phyloP scores from a whole-genome alignment of 495 filamentous ascomycete genomes.

The Rhypophila decipiens region DNA sequence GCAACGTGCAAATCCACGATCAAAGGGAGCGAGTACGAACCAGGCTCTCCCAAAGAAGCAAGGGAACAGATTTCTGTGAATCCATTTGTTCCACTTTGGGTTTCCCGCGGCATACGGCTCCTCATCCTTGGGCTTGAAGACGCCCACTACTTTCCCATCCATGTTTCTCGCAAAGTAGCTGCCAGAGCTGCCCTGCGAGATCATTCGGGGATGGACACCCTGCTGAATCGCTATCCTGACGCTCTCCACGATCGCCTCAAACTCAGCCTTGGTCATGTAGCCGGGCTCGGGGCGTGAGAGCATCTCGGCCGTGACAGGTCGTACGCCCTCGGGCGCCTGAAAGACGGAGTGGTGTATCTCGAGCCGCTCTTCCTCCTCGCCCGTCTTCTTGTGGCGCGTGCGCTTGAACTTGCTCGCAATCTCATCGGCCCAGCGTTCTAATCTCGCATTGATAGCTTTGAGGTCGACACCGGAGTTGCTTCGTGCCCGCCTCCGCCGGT shows the following conservation, averaged over 20 bases:
- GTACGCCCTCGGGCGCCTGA: conserved; percentile 77
- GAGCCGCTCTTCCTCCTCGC: conserved; percentile 70
- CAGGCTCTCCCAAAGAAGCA: conserved; percentile 96
- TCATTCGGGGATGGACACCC: conserved; percentile 89
- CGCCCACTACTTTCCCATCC: conserved; percentile 89
- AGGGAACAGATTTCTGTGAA: conserved; percentile 89
- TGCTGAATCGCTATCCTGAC: conserved; percentile 84
- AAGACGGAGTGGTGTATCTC: conserved; percentile 98
- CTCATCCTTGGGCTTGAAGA: conserved; percentile 99
- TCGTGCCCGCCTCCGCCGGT: conserved; percentile 53
- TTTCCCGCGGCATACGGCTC: conserved; percentile 92
- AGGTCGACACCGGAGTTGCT: conserved; percentile 92
- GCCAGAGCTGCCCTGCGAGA: conserved; percentile 91
- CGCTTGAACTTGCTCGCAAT: conserved; percentile 97
- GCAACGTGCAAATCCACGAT: too few relatives aligned
- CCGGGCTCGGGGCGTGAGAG: conserved; percentile 49
- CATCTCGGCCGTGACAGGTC: conserved; percentile 68
- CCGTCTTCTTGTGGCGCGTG: conserved; percentile 60
- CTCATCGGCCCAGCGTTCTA: conserved; percentile 97
- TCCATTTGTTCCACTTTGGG: conserved; percentile 95
- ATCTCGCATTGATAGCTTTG: conserved; percentile 94
- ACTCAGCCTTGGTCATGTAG: conserved; percentile 68
- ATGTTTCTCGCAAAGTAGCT: conserved; percentile 94
- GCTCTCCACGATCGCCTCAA: conserved; percentile 85
- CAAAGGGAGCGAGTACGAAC: conserved; percentile 25